Conservation (phyloP, 2,329 filamentous ascomycete species). For the Chaetomiaceae sp. region DNA sequence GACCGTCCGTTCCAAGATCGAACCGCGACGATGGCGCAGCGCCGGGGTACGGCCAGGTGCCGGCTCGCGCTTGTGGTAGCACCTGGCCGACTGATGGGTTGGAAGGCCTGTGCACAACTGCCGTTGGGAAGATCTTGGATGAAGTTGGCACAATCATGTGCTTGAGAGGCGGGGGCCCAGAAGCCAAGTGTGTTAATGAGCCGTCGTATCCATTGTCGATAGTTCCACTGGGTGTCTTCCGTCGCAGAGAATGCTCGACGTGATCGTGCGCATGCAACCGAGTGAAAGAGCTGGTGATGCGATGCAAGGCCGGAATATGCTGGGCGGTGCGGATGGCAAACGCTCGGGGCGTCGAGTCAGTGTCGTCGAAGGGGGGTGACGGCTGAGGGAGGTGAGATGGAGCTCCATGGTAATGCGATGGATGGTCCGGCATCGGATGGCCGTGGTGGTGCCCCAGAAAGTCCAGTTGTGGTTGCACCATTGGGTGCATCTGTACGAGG, state of each 20-base stretch:
- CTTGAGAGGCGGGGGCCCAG: conserved; percentile 71
- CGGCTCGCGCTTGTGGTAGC: conserved; percentile 12
- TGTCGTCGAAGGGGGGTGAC: conserved; percentile 9
- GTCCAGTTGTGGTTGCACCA: conserved; percentile 39
- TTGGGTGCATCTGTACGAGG: conserved; percentile 45
- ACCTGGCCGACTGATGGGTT: conserved; percentile 12
- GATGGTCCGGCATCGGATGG: conserved; percentile 27
- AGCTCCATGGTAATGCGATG: conserved; percentile 23
- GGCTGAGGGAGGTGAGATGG: conserved; percentile 14
- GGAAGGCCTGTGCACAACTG: conserved; percentile 22
- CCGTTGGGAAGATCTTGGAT: conserved; percentile 31
- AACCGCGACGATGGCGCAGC: conserved; percentile 9
- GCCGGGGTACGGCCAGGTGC: conserved; percentile 22
- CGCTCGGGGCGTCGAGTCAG: conserved; percentile 26
- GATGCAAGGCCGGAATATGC: conserved; percentile 27
- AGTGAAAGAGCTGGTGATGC: conserved; percentile 26
- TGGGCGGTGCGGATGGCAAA: conserved; percentile 35
- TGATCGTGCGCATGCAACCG: conserved; percentile 27
- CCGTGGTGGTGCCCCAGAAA: conserved; percentile 34
- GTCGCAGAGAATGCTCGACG: conserved; percentile 70
- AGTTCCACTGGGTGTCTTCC: conserved; percentile 93
- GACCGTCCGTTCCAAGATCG: conserved; percentile 7
- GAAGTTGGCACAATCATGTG: conserved; percentile 68
- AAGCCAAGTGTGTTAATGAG: conserved; percentile 64
- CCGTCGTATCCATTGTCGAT: conserved; percentile 88